Conservation (phyloP, 257 asterid species). For the Verbena officinalis region DNA sequence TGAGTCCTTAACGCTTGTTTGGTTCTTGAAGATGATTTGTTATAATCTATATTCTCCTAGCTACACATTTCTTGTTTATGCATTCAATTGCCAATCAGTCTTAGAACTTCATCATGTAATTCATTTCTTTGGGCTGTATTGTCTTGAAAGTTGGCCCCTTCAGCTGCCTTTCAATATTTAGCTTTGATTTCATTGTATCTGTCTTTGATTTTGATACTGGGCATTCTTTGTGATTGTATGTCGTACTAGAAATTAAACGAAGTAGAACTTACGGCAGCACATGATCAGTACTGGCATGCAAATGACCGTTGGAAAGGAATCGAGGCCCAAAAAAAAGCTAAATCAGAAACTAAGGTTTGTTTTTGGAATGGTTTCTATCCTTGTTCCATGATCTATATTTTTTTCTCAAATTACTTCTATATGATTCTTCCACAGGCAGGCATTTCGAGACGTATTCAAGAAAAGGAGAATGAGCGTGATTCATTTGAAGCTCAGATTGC, state of each 20-base stretch:
- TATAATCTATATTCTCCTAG: neutral
- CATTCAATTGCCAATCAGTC: neutral
- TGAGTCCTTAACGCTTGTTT: neutral
- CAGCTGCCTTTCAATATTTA: constrained; percentile 21
- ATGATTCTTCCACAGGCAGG: constrained; percentile 49
- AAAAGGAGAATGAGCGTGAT: constrained; percentile 67
- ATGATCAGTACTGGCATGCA: constrained; percentile 58
- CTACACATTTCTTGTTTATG: neutral
- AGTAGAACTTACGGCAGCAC: constrained; percentile 48
- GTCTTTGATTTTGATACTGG: constrained; percentile 23
- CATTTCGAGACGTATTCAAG: constrained; percentile 58
- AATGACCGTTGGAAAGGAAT: constrained; percentile 61
- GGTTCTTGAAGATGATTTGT: constrained; percentile 6
- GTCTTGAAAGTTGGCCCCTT: constrained; percentile 9
- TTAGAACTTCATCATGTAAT: constrained; percentile 14
- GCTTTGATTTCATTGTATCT: constrained; percentile 11
- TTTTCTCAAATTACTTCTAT: constrained; percentile 18
- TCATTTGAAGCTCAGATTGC: constrained; percentile 62
- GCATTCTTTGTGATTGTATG: constrained; percentile 31
- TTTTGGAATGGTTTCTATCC: constrained; percentile 17
- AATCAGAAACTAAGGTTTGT: constrained; percentile 67
- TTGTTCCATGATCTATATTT: constrained; percentile 17
- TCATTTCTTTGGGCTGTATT: constrained; percentile 10
- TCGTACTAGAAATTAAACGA: constrained; percentile 64
- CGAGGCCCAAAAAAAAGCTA: constrained; percentile 71